Evolutionary conservation across 768 basidiomycete genomes (phyloP).

Genomic region (Phaffia tasmanica): DNA sequence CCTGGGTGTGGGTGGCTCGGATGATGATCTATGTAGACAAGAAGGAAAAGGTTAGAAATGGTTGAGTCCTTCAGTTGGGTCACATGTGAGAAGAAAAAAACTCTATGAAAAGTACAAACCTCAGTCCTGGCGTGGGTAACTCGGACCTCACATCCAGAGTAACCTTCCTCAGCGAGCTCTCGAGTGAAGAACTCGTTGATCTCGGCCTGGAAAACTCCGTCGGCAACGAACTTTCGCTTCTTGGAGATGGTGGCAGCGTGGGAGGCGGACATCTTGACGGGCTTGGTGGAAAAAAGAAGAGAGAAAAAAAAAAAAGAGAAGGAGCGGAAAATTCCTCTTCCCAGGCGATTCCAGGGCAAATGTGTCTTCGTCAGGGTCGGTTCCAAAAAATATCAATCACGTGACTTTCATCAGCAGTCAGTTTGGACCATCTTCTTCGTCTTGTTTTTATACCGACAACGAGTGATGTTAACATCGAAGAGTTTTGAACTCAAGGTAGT

Average conservation of each 20-base stretch:
- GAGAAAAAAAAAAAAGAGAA: conserved; percentile 7
- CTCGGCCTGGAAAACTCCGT: conserved; percentile 98
- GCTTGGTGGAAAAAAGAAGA: conserved; percentile 19
- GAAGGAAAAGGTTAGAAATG: conserved; percentile 1
- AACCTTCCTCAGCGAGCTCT: conserved; percentile 97
- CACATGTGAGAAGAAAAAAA: neutral
- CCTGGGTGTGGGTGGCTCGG: conserved; percentile 92
- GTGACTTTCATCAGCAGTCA: too few relatives aligned
- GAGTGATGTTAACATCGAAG: too few relatives aligned
- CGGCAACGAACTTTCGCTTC: conserved; percentile 69
- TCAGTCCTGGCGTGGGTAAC: conserved; percentile 98
- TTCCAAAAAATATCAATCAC: neutral
- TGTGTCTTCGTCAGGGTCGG: neutral
- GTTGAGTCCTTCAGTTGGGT: neutral
- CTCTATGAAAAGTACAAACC: conserved; percentile 40
- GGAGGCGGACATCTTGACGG: conserved; percentile 33
- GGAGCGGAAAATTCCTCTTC: neutral
- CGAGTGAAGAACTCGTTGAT: conserved; percentile 91
- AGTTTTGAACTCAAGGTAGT: too few relatives aligned
- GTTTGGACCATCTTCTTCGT: too few relatives aligned
- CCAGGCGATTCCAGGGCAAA: neutral
- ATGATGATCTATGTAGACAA: conserved; percentile 72
- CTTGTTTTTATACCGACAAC: too few relatives aligned
- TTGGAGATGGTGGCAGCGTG: conserved; percentile 57
- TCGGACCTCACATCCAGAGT: conserved; percentile 99